Base-by-base conservation (phyloP, 2,329 filamentous ascomycete species). In the Hypomyces perniciosus region DNA sequence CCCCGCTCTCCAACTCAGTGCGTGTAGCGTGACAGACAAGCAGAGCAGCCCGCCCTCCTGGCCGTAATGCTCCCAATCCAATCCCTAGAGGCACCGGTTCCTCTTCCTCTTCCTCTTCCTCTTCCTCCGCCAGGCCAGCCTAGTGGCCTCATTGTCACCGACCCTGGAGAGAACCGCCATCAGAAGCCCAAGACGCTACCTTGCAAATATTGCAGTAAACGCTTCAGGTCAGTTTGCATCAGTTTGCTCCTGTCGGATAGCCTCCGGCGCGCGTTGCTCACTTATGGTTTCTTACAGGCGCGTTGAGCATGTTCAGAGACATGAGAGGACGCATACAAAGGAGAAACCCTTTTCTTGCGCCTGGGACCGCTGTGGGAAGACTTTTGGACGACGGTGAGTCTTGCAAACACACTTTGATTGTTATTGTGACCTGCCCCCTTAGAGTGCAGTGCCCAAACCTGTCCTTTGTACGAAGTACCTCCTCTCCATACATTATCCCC, bases 301-400 rank as follows among this genome's bases (percentile, higher is more conserved):
- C 60, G 79, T 83, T 58, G 80, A 84, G 65, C 80, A 84, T 66
- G 78, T 84, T 48, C 79, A 83, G 65, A 73, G 80, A 62, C 80
- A 84, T 64, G 79, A 83, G 65, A 74, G 80, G 56, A 83, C 79
- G 33, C 80, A 84, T 66, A 84, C 80, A 58, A 83, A 83, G 61
- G 80, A 83, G 67, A 83, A 83, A 64, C 80, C 80, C 7, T 84
- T 83, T 62, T 73, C 76, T 46, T 84, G 80, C 59, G 71, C 61
- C 55, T 81, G 79, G 77, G 74, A 75, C 61, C 73, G 76, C 39
- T 84, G 80, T 66, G 79, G 80, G 44, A 83, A 83, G 68, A 80
- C 75, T 2, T 84, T 83, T 68, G 79, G 79, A 61, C 71, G 80
- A 69, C 73, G 79, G 80, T 83, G 65, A 73, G 79, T 73, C 57